These are phyloP conservation scores for Aspergillus ibericus DNA, from an alignment of 2,329 filamentous ascomycete genomes.

Conservation along the genomic window DNA sequence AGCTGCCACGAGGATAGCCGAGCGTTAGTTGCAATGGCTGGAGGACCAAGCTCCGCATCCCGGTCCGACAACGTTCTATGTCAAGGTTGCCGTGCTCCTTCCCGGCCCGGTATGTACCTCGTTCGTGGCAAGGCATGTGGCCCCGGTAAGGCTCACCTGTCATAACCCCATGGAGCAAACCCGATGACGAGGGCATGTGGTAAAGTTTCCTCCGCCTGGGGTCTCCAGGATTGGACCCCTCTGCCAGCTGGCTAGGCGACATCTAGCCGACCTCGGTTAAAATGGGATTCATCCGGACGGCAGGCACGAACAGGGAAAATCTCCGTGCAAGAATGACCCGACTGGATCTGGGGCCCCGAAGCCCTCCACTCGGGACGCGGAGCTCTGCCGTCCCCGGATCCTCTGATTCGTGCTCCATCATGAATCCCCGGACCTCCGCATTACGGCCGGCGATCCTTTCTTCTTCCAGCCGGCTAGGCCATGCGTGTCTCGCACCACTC, in stretches of 20 bases:
- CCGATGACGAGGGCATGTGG: background rate
- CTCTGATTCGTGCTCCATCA: conserved; percentile 12
- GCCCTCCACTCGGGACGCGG: conserved; percentile 16
- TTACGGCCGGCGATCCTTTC: conserved; percentile 14
- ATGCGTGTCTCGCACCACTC: conserved; percentile 16
- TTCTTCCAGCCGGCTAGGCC: conserved; percentile 5
- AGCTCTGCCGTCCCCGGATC: conserved; percentile 1
- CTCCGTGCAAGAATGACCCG: conserved; percentile 16
- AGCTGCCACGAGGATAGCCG: background rate
- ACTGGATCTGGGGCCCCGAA: conserved; percentile 10
- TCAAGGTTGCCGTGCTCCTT: background rate
- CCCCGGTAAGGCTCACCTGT: background rate
- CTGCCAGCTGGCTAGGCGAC: background rate
- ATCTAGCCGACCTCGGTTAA: conserved; percentile 15
- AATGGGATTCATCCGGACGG: conserved; percentile 6
- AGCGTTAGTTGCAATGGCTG: background rate
- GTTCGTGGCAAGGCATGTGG: background rate
- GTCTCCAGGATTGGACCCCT: background rate
- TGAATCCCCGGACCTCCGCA: conserved; percentile 20
- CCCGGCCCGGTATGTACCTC: background rate
- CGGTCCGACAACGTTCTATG: background rate
- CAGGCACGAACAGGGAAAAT: conserved; percentile 13
- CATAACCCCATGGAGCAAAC: background rate
- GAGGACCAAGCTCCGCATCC: background rate
- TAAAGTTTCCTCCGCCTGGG: background rate